Evolutionary conservation across 1,139 yeast genomes (phyloP), one percentile per base, ranked within the genome.

Genomic region (Lodderomyces oxycetoniae): DNA sequence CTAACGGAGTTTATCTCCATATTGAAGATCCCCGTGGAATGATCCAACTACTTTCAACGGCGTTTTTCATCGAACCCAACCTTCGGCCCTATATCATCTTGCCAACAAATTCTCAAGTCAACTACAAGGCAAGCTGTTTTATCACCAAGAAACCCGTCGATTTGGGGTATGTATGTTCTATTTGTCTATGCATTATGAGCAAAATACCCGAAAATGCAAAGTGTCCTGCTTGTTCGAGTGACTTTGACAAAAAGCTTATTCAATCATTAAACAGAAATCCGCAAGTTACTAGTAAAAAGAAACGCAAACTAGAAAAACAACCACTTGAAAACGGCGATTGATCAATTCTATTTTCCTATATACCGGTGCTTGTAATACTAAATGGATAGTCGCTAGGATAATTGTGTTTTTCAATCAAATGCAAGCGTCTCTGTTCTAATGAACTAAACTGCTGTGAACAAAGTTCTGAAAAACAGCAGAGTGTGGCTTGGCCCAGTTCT

Each of bases 111-210:
- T 77, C 87, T 4, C 80, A 85, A 44, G 94, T 91, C 28, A 95
- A 91, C 56, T 93, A 91, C 55, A 67, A 95, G 43, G 96, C 99
- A 1, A 88, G 95, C 22, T 91, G 99, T 57, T 91, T 87, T 51
- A 63, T 88, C 17, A 87, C 96, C 0, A 91, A 93, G 19, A 76
- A 79, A 46, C 81, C 91, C 3, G 91, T 93, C 11, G 96, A 93
- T 47, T 73, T 91, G 32, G 99, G 97, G 0, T 89, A 75, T 48
- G 97, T 93, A 3, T 93, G 99, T 57, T 83, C 95, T 16, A 96
- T 93, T 17, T 93, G 99, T 55, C 64, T 93, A 17, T 89, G 97
- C 54, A 85, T 68, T 25, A 60, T 68, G 70, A 88, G 57, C 77
- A 82, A 59, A 71, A 77, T 56, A 60, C 95, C 52, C 52, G 71